These are phyloP conservation scores for Sesbania bispinosa DNA, from an alignment of 306 rosid species.

Conservation along the genomic window DNA sequence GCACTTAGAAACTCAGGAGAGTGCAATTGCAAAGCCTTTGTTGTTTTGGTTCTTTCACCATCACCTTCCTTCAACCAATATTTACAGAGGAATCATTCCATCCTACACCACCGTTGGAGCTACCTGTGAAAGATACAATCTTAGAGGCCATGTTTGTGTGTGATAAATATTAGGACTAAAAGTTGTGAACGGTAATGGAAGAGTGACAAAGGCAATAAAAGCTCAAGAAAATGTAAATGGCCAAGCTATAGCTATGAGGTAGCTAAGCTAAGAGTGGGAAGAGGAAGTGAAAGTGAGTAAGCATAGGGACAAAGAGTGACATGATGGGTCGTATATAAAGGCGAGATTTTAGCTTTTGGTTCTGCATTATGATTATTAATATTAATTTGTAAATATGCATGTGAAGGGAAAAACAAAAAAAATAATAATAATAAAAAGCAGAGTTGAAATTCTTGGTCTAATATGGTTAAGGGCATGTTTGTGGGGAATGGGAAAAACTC, in stretches of 20 bases:
- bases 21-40: constrained; percentile 75
- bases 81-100: constrained; percentile 38
- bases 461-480: constrained; percentile 71
- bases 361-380: background rate
- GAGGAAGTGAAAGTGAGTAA: constrained; percentile 23
- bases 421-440: too few species aligned
- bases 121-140: background rate
- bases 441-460: constrained; percentile 60
- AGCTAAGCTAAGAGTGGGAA: background rate
- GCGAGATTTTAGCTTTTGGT: constrained; percentile 52
- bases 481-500: constrained; percentile 83
- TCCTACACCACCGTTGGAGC: background rate
- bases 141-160: constrained; percentile 26
- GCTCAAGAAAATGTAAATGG: too few species aligned
- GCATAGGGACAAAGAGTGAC: constrained; percentile 50
- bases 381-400: constrained; percentile 32
- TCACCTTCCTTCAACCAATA: constrained; percentile 23
- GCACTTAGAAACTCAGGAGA: constrained; percentile 69
- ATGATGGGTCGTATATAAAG: constrained; percentile 78
- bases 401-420: constrained; percentile 1
- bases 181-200: background rate
- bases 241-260: constrained; percentile 7
- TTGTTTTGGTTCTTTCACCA: constrained; percentile 13
- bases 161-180: background rate
- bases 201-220: background rate